phyloP scores from a whole-genome alignment of 768 basidiomycete genomes.

The Leccinum incarnatum region DNA sequence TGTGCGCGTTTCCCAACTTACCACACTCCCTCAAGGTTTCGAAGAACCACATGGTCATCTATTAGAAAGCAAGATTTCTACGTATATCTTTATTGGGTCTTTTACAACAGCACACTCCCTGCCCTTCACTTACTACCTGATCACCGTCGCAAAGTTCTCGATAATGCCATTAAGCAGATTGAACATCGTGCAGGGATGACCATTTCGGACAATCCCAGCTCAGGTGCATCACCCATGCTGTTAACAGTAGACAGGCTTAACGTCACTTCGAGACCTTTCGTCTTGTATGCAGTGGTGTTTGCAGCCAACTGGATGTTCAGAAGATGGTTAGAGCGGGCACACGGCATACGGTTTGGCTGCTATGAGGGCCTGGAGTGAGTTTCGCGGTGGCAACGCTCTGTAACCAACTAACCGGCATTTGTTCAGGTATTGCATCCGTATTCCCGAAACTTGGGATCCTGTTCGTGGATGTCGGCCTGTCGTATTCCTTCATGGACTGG shows the following conservation, averaged over 20 bases:
- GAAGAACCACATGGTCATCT: slow-evolving; percentile 68
- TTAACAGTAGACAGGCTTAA: slow-evolving; percentile 78
- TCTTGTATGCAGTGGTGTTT: slow-evolving; percentile 56
- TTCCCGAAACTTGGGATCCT: slow-evolving; percentile 66
- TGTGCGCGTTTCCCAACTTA: background rate
- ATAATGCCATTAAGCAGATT: slow-evolving; percentile 57
- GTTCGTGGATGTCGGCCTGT: slow-evolving; percentile 61
- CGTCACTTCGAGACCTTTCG: slow-evolving; percentile 64
- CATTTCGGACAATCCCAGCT: slow-evolving; percentile 60
- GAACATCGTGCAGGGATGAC: slow-evolving; percentile 69
- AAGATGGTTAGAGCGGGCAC: slow-evolving; percentile 40
- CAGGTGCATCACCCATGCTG: slow-evolving; percentile 51
- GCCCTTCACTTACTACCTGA: slow-evolving; percentile 45
- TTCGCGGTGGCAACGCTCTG: background rate
- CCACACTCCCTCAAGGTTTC: slow-evolving; percentile 49
- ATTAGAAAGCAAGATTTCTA: slow-evolving; percentile 62
- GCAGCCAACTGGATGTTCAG: slow-evolving; percentile 48
- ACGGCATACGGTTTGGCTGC: slow-evolving; percentile 42
- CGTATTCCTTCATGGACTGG: slow-evolving; percentile 86
- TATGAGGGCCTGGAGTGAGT: slow-evolving; percentile 72
- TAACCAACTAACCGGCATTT: background rate
- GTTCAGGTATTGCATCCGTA: slow-evolving; percentile 67
- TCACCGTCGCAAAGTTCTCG: slow-evolving; percentile 48
- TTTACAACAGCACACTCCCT: slow-evolving; percentile 68
- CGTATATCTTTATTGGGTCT: slow-evolving; percentile 82